Evolutionary conservation across 495 filamentous ascomycete species (phyloP).

Genomic region (Annulohypoxylon moriforme): DNA sequence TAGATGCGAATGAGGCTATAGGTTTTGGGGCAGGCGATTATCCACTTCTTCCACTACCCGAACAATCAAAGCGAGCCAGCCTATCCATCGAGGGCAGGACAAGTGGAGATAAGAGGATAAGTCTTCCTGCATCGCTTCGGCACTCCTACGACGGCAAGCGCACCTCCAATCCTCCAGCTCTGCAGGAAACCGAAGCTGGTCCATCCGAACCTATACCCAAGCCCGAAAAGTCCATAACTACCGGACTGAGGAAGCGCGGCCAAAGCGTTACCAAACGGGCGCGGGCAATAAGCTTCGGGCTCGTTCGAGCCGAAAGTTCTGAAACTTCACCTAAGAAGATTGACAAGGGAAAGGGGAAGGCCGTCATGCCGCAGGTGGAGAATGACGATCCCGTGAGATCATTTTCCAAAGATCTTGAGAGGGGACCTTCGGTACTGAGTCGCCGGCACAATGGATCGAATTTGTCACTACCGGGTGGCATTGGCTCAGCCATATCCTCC

Average conservation of each 20-base stretch:
- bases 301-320: conserved; percentile 40
- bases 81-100: conserved; percentile 74
- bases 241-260: conserved; percentile 45
- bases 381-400: conserved; percentile 41
- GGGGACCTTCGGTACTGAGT: conserved; percentile 53
- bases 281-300: conserved; percentile 49
- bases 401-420: conserved; percentile 64
- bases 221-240: conserved; percentile 24
- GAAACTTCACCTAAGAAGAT: conserved; percentile 42
- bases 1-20: conserved; percentile 46
- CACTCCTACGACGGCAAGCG: conserved; percentile 63
- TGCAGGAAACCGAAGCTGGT: conserved; percentile 47
- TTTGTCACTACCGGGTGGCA: conserved; percentile 54
- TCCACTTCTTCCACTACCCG: conserved; percentile 75
- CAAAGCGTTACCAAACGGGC: conserved; percentile 49
- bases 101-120: conserved; percentile 73
- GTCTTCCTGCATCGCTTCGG: conserved; percentile 69
- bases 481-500: conserved; percentile 62
- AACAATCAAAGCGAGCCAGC: conserved; percentile 70
- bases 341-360: conserved; percentile 62
- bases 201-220: conserved; percentile 53
- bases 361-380: conserved; percentile 52
- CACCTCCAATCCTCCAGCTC: conserved; percentile 48
- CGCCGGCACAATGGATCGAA: conserved; percentile 52
- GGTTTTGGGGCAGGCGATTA: conserved; percentile 67